Evolutionary conservation across 1,284 basidiomycete species (phyloP).

Genomic region (Puccinia novopanici): DNA sequence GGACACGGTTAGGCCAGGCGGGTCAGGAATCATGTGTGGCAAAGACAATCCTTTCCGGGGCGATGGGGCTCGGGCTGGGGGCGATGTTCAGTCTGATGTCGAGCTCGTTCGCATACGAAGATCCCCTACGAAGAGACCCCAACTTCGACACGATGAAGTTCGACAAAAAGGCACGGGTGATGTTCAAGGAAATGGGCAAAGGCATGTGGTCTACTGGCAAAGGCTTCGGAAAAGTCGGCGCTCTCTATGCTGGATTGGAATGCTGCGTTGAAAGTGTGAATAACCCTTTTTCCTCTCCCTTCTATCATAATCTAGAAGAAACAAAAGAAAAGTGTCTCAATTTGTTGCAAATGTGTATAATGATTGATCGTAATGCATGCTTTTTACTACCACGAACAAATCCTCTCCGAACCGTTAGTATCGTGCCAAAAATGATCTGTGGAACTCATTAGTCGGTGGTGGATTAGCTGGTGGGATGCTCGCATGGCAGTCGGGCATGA

Average conservation of each 20-base stretch:
- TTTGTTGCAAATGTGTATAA: not conserved
- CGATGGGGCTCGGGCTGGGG: constrained; percentile 74
- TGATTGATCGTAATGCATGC: not conserved
- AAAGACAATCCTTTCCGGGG: constrained; percentile 54
- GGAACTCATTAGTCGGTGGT: constrained; percentile 67
- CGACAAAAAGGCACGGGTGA: constrained; percentile 74
- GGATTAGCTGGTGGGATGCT: constrained; percentile 71
- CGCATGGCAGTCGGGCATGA: constrained; percentile 75
- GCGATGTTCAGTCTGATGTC: constrained; percentile 97
- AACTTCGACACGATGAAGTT: constrained; percentile 64
- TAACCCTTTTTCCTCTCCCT: constrained; percentile 54
- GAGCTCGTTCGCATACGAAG: constrained; percentile 90
- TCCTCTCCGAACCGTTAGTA: constrained; percentile 66
- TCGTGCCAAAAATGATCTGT: constrained; percentile 91
- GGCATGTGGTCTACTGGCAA: constrained; percentile 74
- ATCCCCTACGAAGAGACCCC: constrained; percentile 67
- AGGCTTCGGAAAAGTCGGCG: constrained; percentile 92
- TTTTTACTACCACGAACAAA: constrained; percentile 21
- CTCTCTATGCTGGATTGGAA: constrained; percentile 87
- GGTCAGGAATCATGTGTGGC: constrained; percentile 55
- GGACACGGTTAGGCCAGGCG: constrained; percentile 54
- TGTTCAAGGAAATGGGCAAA: constrained; percentile 91
- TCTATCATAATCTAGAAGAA: not conserved
- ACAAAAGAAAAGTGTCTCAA: not conserved
- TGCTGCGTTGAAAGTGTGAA: constrained; percentile 92